Conservation (phyloP, 2,329 filamentous ascomycete genomes). For the Dothideomycetes sp. region DNA sequence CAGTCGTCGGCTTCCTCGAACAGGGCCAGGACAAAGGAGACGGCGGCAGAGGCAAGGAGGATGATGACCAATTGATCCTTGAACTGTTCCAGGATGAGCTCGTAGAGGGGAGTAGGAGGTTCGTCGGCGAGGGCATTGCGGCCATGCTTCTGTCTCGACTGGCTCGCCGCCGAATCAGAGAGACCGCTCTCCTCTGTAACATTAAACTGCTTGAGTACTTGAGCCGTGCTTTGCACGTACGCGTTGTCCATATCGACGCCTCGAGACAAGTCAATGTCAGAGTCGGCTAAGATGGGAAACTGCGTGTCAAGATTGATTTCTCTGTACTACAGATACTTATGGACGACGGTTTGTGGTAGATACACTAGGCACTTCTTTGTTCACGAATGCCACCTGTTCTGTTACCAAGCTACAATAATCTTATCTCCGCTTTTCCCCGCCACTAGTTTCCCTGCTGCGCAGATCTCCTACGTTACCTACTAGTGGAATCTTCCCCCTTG, state of each 20-base stretch:
- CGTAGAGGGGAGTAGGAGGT: slow-evolving; percentile 89
- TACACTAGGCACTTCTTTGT: too few species aligned
- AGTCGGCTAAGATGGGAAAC: too few species aligned
- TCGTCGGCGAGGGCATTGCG: slow-evolving; percentile 63
- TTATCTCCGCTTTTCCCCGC: too few species aligned
- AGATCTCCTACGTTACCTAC: too few species aligned
- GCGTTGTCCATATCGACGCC: slow-evolving; percentile 28
- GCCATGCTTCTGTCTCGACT: slow-evolving; percentile 27
- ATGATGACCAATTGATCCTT: slow-evolving; percentile 98
- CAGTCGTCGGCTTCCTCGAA: slow-evolving; percentile 90
- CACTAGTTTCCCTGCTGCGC: too few species aligned
- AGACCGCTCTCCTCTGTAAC: slow-evolving; percentile 27
- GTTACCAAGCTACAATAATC: too few species aligned
- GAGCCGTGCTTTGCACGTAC: slow-evolving; percentile 25
- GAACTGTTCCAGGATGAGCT: slow-evolving; percentile 96
- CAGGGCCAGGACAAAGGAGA: slow-evolving; percentile 87
- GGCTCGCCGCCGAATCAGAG: slow-evolving; percentile 23
- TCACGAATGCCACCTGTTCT: too few species aligned
- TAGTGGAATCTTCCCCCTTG: too few species aligned
- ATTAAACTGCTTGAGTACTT: slow-evolving; percentile 30
- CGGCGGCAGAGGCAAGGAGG: slow-evolving; percentile 78
- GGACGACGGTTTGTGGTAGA: too few species aligned
- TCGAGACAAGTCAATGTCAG: neutral
- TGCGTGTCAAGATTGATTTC: too few species aligned
- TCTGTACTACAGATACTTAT: too few species aligned